These are phyloP conservation scores for Euphorbia schlechtendalii DNA, from an alignment of 441 rosid species.

Conservation along the genomic window DNA sequence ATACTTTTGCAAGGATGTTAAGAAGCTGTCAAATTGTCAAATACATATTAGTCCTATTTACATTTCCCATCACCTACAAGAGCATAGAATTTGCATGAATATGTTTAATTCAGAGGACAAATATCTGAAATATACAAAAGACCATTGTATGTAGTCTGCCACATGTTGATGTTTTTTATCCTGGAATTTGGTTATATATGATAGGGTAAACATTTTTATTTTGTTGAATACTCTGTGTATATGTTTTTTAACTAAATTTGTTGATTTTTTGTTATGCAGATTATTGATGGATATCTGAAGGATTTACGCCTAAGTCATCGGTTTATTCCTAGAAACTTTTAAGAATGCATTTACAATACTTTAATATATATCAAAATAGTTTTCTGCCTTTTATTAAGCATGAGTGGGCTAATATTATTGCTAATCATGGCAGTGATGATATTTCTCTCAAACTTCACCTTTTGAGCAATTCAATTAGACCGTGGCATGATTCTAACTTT, in stretches of 20 bases:
- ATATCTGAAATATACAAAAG: neutral
- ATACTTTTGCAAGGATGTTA: neutral
- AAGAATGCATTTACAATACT: too few species aligned
- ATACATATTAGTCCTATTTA: neutral
- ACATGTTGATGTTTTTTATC: neutral
- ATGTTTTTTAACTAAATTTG: neutral
- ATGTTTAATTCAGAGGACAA: neutral
- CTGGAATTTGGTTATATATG: neutral
- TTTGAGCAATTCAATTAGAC: too few species aligned
- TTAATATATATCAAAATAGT: too few species aligned
- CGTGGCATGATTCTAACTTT: too few species aligned
- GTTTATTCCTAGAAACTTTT: neutral
- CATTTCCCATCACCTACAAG: neutral
- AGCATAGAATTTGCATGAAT: neutral
- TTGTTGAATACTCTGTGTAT: too few species aligned
- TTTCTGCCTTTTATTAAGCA: too few species aligned
- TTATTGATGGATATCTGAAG: neutral
- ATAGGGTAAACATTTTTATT: neutral
- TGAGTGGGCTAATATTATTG: too few species aligned
- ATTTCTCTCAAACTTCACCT: too few species aligned
- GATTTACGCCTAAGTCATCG: neutral
- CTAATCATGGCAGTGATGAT: too few species aligned
- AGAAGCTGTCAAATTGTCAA: neutral
- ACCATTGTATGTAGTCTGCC: neutral
- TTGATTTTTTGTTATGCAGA: neutral